Conservation (phyloP, 495 filamentous ascomycete genomes). For the Daldinia concentrica region DNA sequence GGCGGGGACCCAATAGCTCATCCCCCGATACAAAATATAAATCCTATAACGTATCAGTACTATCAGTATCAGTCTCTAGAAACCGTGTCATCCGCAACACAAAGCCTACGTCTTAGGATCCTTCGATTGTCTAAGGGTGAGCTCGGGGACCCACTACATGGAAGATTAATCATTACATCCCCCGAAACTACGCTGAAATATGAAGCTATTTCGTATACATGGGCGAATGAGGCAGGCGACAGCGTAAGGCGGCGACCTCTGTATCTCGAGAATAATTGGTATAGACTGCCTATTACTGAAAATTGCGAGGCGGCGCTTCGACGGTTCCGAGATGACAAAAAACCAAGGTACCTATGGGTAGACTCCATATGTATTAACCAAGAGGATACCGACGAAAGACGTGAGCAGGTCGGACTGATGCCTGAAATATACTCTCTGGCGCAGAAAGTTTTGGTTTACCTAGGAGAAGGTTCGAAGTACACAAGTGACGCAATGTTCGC, state of each 20-base stretch:
- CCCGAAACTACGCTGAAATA: neutral
- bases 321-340: neutral
- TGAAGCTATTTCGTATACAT: neutral
- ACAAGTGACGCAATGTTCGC: neutral
- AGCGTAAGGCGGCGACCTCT: neutral
- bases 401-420: neutral
- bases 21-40: neutral
- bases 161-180: neutral
- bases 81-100: neutral
- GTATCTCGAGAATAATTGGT: neutral
- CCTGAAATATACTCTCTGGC: neutral
- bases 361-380: neutral
- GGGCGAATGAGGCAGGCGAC: neutral
- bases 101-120: neutral
- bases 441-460: neutral
- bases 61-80: neutral
- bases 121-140: neutral
- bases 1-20: too few species aligned
- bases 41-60: neutral
- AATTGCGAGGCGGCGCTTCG: neutral
- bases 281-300: neutral
- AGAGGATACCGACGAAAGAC: neutral
- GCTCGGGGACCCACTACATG: neutral
- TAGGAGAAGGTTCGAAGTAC: neutral
- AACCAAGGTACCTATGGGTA: neutral